These are phyloP conservation scores for Abelmoschus esculentus DNA, from an alignment of 345 rosid species.

Conservation along the genomic window DNA sequence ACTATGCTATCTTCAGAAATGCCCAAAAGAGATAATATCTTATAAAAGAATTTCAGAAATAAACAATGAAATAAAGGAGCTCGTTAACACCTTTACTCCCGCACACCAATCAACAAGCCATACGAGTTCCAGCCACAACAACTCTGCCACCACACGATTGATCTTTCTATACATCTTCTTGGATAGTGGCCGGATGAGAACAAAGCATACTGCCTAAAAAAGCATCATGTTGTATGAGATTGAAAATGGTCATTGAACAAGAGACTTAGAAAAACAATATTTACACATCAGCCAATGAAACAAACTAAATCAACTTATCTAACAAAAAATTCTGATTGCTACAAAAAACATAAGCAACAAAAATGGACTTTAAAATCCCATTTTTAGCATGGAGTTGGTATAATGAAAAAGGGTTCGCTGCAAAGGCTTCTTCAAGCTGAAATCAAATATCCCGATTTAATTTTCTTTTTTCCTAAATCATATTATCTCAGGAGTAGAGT, in stretches of 20 bases:
- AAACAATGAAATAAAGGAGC: slow-evolving; percentile 1
- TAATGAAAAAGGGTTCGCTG: not conserved
- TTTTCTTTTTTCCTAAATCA: not conserved
- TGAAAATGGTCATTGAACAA: not conserved
- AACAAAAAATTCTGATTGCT: not conserved
- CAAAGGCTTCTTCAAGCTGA: not conserved
- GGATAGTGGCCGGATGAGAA: slow-evolving; percentile 65
- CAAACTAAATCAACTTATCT: slow-evolving; percentile 1
- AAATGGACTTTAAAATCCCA: not conserved
- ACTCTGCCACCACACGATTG: slow-evolving; percentile 64
- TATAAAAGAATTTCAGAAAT: not conserved
- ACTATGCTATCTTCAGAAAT: not conserved
- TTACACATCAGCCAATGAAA: not conserved
- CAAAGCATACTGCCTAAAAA: slow-evolving; percentile 69
- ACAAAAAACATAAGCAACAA: not conserved
- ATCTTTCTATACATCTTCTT: slow-evolving; percentile 64
- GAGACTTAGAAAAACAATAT: not conserved
- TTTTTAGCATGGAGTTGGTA: not conserved
- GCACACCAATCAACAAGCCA: slow-evolving; percentile 99
- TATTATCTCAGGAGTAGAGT: not conserved
- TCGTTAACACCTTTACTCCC: slow-evolving; percentile 54
- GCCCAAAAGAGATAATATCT: not conserved
- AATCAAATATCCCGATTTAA: not conserved
- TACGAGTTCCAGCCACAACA: slow-evolving; percentile 84
- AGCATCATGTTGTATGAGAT: not conserved